Evolutionary conservation across 306 rosid genomes (phyloP).

Genomic region (Rosa multiflora): DNA sequence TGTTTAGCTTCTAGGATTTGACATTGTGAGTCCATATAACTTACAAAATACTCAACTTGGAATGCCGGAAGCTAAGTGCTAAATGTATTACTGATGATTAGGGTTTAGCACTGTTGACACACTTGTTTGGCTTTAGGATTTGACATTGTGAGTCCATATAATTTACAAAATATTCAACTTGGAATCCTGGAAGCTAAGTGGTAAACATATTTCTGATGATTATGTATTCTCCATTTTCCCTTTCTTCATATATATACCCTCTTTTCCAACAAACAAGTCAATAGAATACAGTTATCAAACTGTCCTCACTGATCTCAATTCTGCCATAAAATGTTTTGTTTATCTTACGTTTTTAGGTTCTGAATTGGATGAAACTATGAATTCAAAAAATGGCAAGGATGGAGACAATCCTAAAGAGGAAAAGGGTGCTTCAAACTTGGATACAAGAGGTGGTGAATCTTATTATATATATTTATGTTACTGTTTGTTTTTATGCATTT

Average conservation of each 20-base stretch:
- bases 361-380: constrained; percentile 31
- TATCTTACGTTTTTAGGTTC: constrained; percentile 26
- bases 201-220: background rate
- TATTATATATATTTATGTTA: constrained; percentile 7
- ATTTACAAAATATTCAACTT: background rate
- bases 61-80: background rate
- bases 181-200: background rate
- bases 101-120: background rate
- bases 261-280: background rate
- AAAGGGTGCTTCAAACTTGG: constrained; percentile 46
- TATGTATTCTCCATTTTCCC: background rate
- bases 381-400: constrained; percentile 39
- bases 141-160: background rate
- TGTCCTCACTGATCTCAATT: background rate
- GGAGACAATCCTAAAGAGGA: constrained; percentile 30
- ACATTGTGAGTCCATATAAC: background rate
- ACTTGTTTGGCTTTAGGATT: background rate
- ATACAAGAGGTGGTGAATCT: constrained; percentile 56
- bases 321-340: background rate
- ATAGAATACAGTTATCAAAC: background rate
- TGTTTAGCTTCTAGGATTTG: background rate
- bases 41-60: background rate
- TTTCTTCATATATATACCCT: background rate
- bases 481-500: background rate
- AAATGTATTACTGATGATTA: background rate